Base-by-base conservation (phyloP, 345 rosid species). In the Cochlearia excelsa region DNA sequence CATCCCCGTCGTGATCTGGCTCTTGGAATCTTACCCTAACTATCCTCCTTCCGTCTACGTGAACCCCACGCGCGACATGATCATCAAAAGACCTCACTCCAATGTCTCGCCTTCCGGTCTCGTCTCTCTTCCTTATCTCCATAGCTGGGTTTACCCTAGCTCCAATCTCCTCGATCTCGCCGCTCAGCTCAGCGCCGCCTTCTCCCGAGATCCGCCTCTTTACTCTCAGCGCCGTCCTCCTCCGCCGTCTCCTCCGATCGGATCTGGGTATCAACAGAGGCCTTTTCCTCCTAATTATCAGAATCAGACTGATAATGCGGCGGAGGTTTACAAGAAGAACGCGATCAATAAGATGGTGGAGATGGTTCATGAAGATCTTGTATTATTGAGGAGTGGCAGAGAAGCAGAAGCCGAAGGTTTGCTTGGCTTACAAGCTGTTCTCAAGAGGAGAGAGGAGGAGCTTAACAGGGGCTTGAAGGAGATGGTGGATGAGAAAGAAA, bases 41-140 rank as follows among this genome's bases (percentile, higher is more conserved):
- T 73, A 85, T 59, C 81, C 97, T 1, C 97, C 99, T 27, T 67
- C 75, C 63, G 99, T 89, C 38, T 93, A 83, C 76, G 87, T 93
- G 4, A 93, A 89, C 43, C 97, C 99, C 39, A 83, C 95, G n/a
- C 89, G 88, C 50, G 97, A 89, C 53, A 93, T 93, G 99, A 68
- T 89, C 72, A 93, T 93, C 84, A 86, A 86, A 49, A 82, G 95
- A 5, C 87, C 89, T 10, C 99, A 93, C 44, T 72, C 91, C 10
- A 61, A 79, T 47, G 99, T 93, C 40, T 78, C 78, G 52, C 97
- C 99, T 1, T 86, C 94, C 0, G 99, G 99, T 1, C 80, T 85
- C 40, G 97, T 89, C 60, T 85, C 99, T 3, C 59, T 75, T 9
- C 76, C 87, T 29, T 93, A 82, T 70, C 78, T 92, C 46, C 91